These are phyloP conservation scores for Triticum timopheevii DNA, from an alignment of 176 grass and related monocot genomes.

Conservation along the genomic window DNA sequence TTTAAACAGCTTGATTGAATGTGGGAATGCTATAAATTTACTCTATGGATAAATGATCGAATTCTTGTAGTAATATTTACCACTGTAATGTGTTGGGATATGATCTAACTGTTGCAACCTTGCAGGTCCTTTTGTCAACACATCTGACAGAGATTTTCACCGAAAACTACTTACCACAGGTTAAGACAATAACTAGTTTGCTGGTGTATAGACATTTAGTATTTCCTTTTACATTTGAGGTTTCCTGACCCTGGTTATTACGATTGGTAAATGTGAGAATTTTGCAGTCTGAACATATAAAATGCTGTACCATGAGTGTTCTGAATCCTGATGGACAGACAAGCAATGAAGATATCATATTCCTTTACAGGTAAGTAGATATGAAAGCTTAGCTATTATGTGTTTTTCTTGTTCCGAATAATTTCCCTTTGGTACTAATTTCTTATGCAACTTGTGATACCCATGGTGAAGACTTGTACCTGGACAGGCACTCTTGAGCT, in stretches of 20 bases:
- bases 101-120: conserved; percentile 45
- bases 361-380: conserved; percentile 70
- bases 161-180: conserved; percentile 75
- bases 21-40: background rate
- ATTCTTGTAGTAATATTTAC: background rate
- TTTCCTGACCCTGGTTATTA: background rate
- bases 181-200: conserved; percentile 36
- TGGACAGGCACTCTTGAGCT: conserved; percentile 84
- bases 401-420: conserved; percentile 20
- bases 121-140: conserved; percentile 90
- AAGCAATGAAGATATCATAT: conserved; percentile 71
- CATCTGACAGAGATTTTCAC: conserved; percentile 90
- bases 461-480: conserved; percentile 76
- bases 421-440: conserved; percentile 22
- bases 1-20: conserved; percentile 17
- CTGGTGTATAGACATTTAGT: conserved; percentile 3
- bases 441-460: conserved; percentile 27
- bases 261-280: conserved; percentile 2
- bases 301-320: conserved; percentile 89
- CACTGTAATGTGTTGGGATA: conserved; percentile 8
- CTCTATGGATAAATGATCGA: background rate
- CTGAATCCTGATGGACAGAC: conserved; percentile 73
- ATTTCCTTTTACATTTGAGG: conserved; percentile 15
- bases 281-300: conserved; percentile 86
- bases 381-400: background rate